Conservation (phyloP, 345 rosid genomes). For the Bruguiera sexangula region DNA sequence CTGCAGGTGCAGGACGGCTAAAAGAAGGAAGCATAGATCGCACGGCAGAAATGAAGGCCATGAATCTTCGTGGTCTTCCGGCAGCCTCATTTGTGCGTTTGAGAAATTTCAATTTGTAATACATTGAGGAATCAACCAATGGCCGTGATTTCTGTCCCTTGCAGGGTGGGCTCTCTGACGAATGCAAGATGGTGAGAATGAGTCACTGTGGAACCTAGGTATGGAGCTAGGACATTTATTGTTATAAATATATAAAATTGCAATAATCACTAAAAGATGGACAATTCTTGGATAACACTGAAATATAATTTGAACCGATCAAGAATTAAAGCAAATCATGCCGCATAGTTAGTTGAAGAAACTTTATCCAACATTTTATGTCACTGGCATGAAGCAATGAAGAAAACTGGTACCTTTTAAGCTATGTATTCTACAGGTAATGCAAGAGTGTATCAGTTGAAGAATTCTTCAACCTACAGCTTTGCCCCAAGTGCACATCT, state of each 20-base stretch:
- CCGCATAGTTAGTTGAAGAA: background rate
- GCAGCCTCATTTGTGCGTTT: background rate
- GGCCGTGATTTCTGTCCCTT: background rate
- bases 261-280: no score
- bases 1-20: background rate
- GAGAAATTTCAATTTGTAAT: no score
- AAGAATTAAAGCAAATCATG: background rate
- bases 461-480: slow-evolving; percentile 90
- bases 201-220: background rate
- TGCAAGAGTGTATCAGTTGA: slow-evolving; percentile 56
- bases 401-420: slow-evolving; percentile 25
- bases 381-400: background rate
- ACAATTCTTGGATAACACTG: no score
- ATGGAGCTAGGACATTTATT: no score
- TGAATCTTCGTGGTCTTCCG: background rate
- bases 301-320: no score
- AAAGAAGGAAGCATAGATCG: background rate
- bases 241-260: no score
- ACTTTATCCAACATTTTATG: background rate
- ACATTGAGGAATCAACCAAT: background rate
- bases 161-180: background rate
- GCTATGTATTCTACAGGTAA: slow-evolving; percentile 45
- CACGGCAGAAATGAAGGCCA: background rate
- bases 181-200: background rate
- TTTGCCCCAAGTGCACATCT: slow-evolving; percentile 96